These are phyloP conservation scores for Phaseolus lunatus DNA, from an alignment of 306 rosid genomes.

Conservation along the genomic window DNA sequence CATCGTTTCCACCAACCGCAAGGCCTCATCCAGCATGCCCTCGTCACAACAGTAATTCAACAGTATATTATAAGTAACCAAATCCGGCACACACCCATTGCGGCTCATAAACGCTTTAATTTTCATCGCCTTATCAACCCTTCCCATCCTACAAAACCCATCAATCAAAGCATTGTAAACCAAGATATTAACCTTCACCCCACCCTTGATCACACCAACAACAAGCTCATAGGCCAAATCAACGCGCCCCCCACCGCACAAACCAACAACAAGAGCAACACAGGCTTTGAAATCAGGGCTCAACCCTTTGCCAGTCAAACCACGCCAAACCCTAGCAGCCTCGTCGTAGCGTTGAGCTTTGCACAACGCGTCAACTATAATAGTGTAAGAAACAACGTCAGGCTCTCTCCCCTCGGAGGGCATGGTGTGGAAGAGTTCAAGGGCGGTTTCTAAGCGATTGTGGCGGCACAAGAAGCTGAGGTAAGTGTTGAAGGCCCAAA, in stretches of 20 bases:
- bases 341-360: constrained; percentile 58
- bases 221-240: constrained; percentile 89
- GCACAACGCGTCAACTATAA: constrained; percentile 68
- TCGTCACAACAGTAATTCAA: constrained; percentile 82
- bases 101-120: constrained; percentile 76
- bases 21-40: constrained; percentile 71
- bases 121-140: constrained; percentile 70
- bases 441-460: constrained; percentile 55
- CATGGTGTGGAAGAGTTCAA: constrained; percentile 59
- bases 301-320: constrained; percentile 64
- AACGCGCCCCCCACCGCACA: constrained; percentile 77
- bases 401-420: constrained; percentile 69
- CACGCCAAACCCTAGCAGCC: constrained; percentile 67
- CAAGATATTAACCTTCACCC: constrained; percentile 57
- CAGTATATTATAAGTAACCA: constrained; percentile 82
- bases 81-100: constrained; percentile 79
- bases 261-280: constrained; percentile 75
- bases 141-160: constrained; percentile 77
- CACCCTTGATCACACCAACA: constrained; percentile 64
- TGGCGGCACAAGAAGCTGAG: constrained; percentile 68
- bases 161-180: constrained; percentile 76
- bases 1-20: constrained; percentile 69
- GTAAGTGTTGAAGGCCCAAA: constrained; percentile 89
- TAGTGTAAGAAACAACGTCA: constrained; percentile 76
- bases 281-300: constrained; percentile 71